These are phyloP conservation scores for Euphorbia tirucalli DNA, from an alignment of 345 rosid genomes.

Conservation along the genomic window DNA sequence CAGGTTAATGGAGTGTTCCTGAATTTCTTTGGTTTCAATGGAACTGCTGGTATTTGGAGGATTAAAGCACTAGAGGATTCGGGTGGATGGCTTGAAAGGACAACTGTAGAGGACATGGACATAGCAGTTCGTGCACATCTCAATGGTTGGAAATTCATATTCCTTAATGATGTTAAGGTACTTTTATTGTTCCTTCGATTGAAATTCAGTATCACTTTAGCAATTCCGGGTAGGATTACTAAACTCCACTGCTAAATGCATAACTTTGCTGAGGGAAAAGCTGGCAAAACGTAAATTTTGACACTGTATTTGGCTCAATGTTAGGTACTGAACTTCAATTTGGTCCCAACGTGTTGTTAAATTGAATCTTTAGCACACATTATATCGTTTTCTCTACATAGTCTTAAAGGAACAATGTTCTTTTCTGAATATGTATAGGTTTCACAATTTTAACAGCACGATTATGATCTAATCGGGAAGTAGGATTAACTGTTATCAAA, in stretches of 20 bases:
- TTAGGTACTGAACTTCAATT: too few species aligned
- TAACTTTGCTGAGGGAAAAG: too few species aligned
- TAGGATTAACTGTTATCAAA: too few species aligned
- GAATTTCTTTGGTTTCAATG: slow-evolving; percentile 89
- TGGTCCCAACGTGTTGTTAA: too few species aligned
- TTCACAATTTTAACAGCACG: too few species aligned
- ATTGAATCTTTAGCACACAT: too few species aligned
- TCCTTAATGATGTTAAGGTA: slow-evolving; percentile 81
- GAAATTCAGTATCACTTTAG: background rate
- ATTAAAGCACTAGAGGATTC: slow-evolving; percentile 82
- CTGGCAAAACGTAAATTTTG: too few species aligned
- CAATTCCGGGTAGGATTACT: background rate
- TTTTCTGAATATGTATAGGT: too few species aligned
- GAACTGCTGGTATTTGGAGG: slow-evolving; percentile 92
- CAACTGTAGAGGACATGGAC: slow-evolving; percentile 89
- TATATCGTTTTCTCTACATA: too few species aligned
- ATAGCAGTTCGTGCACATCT: slow-evolving; percentile 89
- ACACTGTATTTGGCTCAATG: background rate
- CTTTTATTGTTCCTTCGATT: background rate
- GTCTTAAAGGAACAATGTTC: too few species aligned
- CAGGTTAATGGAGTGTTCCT: slow-evolving; percentile 74
- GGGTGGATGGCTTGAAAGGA: slow-evolving; percentile 92
- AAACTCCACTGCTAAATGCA: too few species aligned
- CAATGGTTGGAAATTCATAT: slow-evolving; percentile 83
- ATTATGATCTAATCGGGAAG: too few species aligned